A percentile compares a stretch with the other conserved stretches of the same genome.
Evolutionary conservation across 2,329 filamentous ascomycete species (phyloP).

Genomic region (Colletotrichum sp.): DNA sequence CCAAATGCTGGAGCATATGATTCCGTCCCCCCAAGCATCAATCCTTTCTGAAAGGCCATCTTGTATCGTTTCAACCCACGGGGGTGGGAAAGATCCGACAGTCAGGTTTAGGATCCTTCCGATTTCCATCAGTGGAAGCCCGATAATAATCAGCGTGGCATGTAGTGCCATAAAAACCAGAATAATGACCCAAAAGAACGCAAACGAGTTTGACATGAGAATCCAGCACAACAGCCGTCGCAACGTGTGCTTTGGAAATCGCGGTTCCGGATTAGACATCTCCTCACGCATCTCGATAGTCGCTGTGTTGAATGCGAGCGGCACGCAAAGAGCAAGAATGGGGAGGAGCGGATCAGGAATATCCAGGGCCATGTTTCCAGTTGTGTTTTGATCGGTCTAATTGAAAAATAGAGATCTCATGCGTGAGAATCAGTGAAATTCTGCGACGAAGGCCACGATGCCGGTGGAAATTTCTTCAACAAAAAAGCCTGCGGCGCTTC

Average conservation of each 20-base stretch:
- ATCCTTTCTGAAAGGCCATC: background rate
- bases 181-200: background rate
- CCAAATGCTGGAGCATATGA: background rate
- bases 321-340: background rate
- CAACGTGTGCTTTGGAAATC: background rate
- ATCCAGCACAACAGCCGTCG: background rate
- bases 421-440: background rate
- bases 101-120: background rate
- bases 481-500: background rate
- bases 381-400: fast-evolving
- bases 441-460: background rate
- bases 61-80: background rate
- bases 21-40: background rate
- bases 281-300: background rate
- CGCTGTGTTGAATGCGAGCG: background rate
- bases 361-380: background rate
- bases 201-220: background rate
- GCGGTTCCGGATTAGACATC: background rate
- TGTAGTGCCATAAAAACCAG: background rate
- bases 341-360: background rate
- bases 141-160: background rate
- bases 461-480: background rate
- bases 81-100: background rate
- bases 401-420: background rate
- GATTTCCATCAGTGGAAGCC: background rate